phyloP scores from a whole-genome alignment of 495 filamentous ascomycete genomes.

The Tetracladium setigerum region DNA sequence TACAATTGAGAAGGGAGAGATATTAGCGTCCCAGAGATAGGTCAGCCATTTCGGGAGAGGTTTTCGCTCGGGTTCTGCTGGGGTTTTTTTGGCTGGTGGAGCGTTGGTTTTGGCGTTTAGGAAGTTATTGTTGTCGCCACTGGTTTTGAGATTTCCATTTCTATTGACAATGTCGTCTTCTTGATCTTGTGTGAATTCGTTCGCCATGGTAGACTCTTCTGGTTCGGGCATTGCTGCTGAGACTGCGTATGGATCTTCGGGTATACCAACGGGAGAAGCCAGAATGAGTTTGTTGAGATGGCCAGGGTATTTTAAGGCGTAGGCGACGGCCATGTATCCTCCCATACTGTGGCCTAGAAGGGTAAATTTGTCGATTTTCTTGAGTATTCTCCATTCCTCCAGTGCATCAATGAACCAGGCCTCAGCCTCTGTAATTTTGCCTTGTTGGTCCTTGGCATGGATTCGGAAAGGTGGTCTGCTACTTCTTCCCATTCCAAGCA shows the following conservation, averaged over 20 bases:
- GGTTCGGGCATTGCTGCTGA: slow-evolving; percentile 74
- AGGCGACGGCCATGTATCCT: slow-evolving; percentile 89
- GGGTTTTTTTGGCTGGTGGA: slow-evolving; percentile 14
- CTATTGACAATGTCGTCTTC: slow-evolving; percentile 40
- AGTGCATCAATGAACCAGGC: slow-evolving; percentile 94
- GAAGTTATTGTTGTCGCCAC: slow-evolving; percentile 51
- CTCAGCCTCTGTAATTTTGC: slow-evolving; percentile 84
- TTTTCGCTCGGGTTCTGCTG: slow-evolving; percentile 35
- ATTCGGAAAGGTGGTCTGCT: slow-evolving; percentile 77
- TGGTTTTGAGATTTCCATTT: slow-evolving; percentile 17
- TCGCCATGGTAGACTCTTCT: slow-evolving; percentile 55
- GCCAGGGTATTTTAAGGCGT: slow-evolving; percentile 92
- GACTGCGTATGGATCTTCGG: slow-evolving; percentile 89
- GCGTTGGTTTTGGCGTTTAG: slow-evolving; percentile 40
- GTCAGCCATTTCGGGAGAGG: slow-evolving; percentile 76
- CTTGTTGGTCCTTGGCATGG: slow-evolving; percentile 69
- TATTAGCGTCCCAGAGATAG: slow-evolving; percentile 94
- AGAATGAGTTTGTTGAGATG: slow-evolving; percentile 92
- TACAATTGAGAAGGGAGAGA: slow-evolving; percentile 87
- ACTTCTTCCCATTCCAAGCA: slow-evolving; percentile 92
- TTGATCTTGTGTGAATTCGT: slow-evolving; percentile 73
- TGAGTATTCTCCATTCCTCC: slow-evolving; percentile 87
- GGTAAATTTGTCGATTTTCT: slow-evolving; percentile 87
- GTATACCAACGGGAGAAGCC: slow-evolving; percentile 88
- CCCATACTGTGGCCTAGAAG: slow-evolving; percentile 88